These are phyloP conservation scores for Polygonum maritimum DNA, from an alignment of 148 eudicot species.

Conservation along the genomic window DNA sequence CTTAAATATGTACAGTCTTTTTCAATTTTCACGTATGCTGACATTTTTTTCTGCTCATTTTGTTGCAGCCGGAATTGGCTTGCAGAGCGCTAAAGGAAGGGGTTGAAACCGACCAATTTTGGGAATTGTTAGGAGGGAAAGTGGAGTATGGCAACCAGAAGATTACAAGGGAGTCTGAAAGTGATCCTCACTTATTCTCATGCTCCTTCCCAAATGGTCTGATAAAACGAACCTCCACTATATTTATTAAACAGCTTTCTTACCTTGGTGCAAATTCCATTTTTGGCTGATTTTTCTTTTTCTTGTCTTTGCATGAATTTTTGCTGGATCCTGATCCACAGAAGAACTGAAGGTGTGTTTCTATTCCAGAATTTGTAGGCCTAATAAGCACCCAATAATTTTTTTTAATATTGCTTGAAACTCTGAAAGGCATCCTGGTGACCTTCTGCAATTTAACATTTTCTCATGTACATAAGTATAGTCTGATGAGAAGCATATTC, in stretches of 20 bases:
- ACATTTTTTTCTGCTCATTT: neutral
- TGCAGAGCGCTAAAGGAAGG: constrained; percentile 83
- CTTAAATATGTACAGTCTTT: neutral
- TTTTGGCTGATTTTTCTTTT: constrained; percentile 23
- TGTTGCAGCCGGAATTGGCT: constrained; percentile 78
- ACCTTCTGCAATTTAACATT: neutral
- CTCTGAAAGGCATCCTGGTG: neutral
- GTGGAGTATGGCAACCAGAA: constrained; percentile 77
- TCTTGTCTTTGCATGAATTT: constrained; percentile 16
- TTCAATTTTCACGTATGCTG: neutral
- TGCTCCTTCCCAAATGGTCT: constrained; percentile 70
- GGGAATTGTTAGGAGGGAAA: constrained; percentile 83
- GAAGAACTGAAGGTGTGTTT: constrained; percentile 74
- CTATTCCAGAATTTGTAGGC: neutral
- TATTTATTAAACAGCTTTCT: neutral
- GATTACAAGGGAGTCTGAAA: constrained; percentile 58
- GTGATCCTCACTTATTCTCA: constrained; percentile 83
- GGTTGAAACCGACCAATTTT: constrained; percentile 69
- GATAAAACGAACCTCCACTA: neutral
- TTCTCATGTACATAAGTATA: neutral
- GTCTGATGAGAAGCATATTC: neutral
- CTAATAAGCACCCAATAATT: neutral
- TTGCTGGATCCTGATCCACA: constrained; percentile 28
- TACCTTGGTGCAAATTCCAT: neutral
- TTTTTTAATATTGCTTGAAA: neutral